Conservation (phyloP, 257 asterid genomes). For the Rubia yunnanensis region DNA sequence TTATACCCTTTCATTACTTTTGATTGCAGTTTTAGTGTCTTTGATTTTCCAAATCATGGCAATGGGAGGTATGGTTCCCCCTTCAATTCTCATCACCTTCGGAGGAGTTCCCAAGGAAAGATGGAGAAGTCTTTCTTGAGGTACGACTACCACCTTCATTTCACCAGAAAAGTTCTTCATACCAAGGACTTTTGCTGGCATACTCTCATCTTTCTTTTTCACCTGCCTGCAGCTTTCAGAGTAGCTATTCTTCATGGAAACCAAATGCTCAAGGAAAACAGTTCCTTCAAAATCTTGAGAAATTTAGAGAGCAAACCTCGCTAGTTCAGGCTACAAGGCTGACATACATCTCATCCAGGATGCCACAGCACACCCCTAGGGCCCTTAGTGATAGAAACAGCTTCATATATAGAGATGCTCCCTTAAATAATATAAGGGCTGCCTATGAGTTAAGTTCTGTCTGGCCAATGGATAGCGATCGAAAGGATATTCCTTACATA, state of each 20-base stretch:
- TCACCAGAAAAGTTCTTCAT: neutral
- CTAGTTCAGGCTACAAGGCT: slow-evolving; percentile 30
- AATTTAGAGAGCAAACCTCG: slow-evolving; percentile 63
- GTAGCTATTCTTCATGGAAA: slow-evolving; percentile 76
- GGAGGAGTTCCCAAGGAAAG: slow-evolving; percentile 96
- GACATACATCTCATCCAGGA: slow-evolving; percentile 21
- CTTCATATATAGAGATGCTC: slow-evolving; percentile 31
- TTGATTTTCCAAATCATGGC: slow-evolving; percentile 73
- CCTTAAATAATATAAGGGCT: slow-evolving; percentile 23
- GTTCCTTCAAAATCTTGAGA: slow-evolving; percentile 49
- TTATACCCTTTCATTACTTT: neutral
- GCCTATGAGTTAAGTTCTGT: slow-evolving; percentile 41
- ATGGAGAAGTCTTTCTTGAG: slow-evolving; percentile 95
- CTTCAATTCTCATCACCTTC: slow-evolving; percentile 34
- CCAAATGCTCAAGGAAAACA: slow-evolving; percentile 65
- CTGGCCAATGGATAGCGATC: slow-evolving; percentile 66
- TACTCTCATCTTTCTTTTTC: neutral
- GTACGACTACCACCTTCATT: slow-evolving; percentile 28
- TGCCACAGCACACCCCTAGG: slow-evolving; percentile 24
- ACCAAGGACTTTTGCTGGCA: neutral
- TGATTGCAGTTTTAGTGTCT: slow-evolving; percentile 23
- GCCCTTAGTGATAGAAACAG: slow-evolving; percentile 25
- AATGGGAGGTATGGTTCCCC: slow-evolving; percentile 76
- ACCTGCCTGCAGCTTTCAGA: slow-evolving; percentile 60
- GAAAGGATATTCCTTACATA: slow-evolving; percentile 56